A percentile compares a stretch with the other conserved stretches of the same genome.
Conservation (phyloP, 148 eudicot genomes). For the Diospyros lotus region DNA sequence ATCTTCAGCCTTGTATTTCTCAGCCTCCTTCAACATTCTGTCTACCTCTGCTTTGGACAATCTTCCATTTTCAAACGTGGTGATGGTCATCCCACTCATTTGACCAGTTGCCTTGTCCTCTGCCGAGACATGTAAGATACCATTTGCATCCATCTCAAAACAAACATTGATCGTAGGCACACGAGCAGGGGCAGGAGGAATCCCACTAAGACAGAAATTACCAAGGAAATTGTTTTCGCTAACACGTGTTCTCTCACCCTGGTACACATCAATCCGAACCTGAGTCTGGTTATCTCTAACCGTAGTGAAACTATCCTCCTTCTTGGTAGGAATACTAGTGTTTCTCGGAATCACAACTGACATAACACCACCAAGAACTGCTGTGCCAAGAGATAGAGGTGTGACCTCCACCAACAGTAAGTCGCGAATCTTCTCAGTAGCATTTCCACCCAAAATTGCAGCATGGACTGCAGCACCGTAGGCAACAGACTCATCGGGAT, state of each 20-base stretch:
- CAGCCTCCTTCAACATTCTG: slow-evolving; percentile 47
- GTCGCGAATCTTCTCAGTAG: slow-evolving; percentile 40
- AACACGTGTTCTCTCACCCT: slow-evolving; percentile 39
- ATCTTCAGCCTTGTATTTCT: slow-evolving; percentile 52
- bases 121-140: slow-evolving; percentile 49
- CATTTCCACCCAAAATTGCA: slow-evolving; percentile 35
- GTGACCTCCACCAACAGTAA: slow-evolving; percentile 42
- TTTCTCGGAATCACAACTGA: slow-evolving; percentile 40
- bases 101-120: slow-evolving; percentile 55
- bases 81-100: slow-evolving; percentile 45
- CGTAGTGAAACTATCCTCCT: slow-evolving; percentile 33
- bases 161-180: slow-evolving; percentile 52
- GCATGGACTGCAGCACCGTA: slow-evolving; percentile 44
- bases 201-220: slow-evolving; percentile 32
- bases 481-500: slow-evolving; percentile 48
- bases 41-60: slow-evolving; percentile 51
- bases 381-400: slow-evolving; percentile 38
- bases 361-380: slow-evolving; percentile 40
- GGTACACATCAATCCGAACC: slow-evolving; percentile 20
- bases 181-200: slow-evolving; percentile 39
- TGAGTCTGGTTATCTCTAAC: slow-evolving; percentile 36
- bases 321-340: slow-evolving; percentile 39
- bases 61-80: slow-evolving; percentile 44
- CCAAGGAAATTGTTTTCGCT: slow-evolving; percentile 36
- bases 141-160: slow-evolving; percentile 51